Evolutionary conservation across 1,139 yeast genomes (phyloP).

Genomic region (Entelexis paramagnoliae): DNA sequence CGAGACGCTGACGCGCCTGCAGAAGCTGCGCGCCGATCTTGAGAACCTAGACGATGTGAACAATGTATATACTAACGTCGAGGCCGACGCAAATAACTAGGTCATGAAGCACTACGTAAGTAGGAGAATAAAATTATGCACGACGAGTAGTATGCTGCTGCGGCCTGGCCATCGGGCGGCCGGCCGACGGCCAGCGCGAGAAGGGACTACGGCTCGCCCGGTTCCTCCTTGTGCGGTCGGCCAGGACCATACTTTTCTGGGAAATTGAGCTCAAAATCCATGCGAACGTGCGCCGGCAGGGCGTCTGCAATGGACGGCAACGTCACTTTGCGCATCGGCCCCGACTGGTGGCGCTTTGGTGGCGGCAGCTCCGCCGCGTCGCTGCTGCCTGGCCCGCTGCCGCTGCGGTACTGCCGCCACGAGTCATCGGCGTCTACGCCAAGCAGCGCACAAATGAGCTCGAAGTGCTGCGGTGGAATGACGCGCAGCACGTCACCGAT

Average conservation of each 20-base stretch:
- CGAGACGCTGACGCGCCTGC: slow-evolving; percentile 44
- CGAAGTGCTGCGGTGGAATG: neutral
- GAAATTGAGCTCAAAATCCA: neutral
- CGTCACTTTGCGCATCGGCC: neutral
- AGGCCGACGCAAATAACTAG: neutral
- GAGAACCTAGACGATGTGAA: slow-evolving; percentile 76
- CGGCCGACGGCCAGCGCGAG: too few species aligned
- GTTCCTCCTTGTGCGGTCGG: neutral
- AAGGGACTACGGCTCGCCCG: neutral
- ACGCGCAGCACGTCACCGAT: slow-evolving; percentile 23
- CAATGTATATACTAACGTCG: slow-evolving; percentile 51
- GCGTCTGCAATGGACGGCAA: slow-evolving; percentile 15
- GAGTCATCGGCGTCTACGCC: slow-evolving; percentile 1
- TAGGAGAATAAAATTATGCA: neutral
- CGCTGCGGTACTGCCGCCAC: neutral
- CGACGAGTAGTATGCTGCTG: neutral
- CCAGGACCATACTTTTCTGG: neutral
- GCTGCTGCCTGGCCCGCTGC: neutral
- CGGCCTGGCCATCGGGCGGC: too few species aligned
- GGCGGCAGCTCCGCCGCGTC: neutral
- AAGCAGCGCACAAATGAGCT: slow-evolving; percentile 11
- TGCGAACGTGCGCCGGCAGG: slow-evolving; percentile 12
- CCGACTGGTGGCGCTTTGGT: neutral
- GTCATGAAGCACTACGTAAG: neutral
- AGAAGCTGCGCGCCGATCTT: slow-evolving; percentile 49